Evolutionary conservation across 345 rosid species (phyloP), one percentile per base, ranked within the genome.

Genomic region (Theobroma cacao): DNA sequence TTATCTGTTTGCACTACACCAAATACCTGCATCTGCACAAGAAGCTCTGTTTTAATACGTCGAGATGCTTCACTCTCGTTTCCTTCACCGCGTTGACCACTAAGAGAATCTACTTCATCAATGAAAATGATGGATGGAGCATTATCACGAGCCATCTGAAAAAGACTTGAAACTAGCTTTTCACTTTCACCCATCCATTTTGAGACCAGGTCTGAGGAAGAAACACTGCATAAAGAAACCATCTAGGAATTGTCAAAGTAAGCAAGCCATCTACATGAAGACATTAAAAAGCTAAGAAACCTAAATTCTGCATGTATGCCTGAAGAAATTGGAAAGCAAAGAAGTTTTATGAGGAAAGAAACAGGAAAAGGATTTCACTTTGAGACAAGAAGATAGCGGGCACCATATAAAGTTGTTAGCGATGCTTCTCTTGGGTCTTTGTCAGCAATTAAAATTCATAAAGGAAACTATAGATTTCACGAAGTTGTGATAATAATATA

Each of bases 111-210:
- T 78, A 94, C 93, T 90, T 94, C 98, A 85, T 94, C 98, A 69
- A 94, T 67, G 81, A 94, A 94, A 60, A 94, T 94, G 71, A 94
- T 93, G 17, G 98, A 91, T 0, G 98, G 98, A 64, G 96, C 88
- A 94, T 97, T 93, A 83, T 93, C 98, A 38, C 98, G 94, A 74
- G 98, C 97, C 98, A 94, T 94, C 79, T 93, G 89, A 69, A 94
- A 93, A 81, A 94, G 97, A 82, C 89, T 94, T 67, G 98, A 88
- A 26, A 94, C 98, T 48, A 94, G 87, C 89, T 94, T 94, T 80
- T 94, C 98, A 82, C 98, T 94, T 85, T 94, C 98, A 72, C 98
- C 98, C 98, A 94, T 94, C 98, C 98, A 94, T 85, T 94, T 94
- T 52, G 98, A 94, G 66, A 94, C 98, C 78, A 93, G 89, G 86